Evolutionary conservation across 1,284 basidiomycete genomes (phyloP).

Genomic region (Irpex sp.): DNA sequence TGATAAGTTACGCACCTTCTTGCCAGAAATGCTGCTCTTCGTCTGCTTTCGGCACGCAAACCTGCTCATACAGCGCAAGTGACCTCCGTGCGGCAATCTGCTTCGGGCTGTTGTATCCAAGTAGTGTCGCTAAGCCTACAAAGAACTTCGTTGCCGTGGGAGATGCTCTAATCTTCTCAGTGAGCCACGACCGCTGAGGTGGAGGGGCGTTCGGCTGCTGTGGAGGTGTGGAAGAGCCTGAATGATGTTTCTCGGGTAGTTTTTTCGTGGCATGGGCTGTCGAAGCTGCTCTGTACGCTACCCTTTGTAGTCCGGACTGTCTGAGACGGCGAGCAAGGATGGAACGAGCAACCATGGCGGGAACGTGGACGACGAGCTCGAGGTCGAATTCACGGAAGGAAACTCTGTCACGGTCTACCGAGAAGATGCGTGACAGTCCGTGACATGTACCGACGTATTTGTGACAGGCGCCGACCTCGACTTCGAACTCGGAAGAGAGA

Average conservation of each 20-base stretch:
- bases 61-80: slow-evolving; percentile 52
- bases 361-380: neutral
- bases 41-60: slow-evolving; percentile 57
- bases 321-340: slow-evolving; percentile 15
- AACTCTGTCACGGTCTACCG: neutral
- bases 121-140: slow-evolving; percentile 41
- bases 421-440: neutral
- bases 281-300: neutral
- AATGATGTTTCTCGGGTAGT: slow-evolving; percentile 1
- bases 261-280: slow-evolving; percentile 1
- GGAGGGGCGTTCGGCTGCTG: neutral
- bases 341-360: slow-evolving; percentile 16
- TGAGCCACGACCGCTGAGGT: slow-evolving; percentile 46
- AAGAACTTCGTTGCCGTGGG: slow-evolving; percentile 50
- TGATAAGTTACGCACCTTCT: slow-evolving; percentile 37
- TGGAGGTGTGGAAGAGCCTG: neutral
- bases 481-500: too few relatives aligned
- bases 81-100: slow-evolving; percentile 59
- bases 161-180: slow-evolving; percentile 49
- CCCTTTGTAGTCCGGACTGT: neutral
- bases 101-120: slow-evolving; percentile 62
- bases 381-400: neutral
- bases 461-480: too few relatives aligned
- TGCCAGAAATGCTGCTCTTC: slow-evolving; percentile 65
- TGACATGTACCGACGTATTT: too few relatives aligned